Base-by-base conservation (phyloP, 176 grass and related monocot species). In the Puya raimondii region DNA sequence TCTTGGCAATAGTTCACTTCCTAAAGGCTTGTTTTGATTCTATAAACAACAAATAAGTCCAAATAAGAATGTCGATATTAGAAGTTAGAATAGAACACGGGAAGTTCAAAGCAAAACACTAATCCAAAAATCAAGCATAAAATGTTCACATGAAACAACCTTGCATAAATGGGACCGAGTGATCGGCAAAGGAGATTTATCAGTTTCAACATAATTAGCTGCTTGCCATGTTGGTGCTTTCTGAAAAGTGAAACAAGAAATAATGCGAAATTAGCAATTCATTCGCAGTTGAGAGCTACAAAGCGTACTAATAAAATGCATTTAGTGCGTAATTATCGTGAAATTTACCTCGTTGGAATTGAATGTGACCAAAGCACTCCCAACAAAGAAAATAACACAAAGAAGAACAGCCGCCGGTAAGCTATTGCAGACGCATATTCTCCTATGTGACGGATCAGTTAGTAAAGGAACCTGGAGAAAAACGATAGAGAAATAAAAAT, bases 1-100 rank as follows among this genome's bases (percentile, higher is more conserved):
- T 79, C 79, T 82, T 12, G 92, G 92, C 81, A 96, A 79, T 16
- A 79, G 25, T 63, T 96, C 84, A 72, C 84, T 92, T 68, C 92
- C 92, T 64, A 75, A 47, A 23, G 88, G 71, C 14, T 74, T 76
- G 75, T 76, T 81, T 49, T 70, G 79, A 47, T 49, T 74, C 92
- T 96, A 78, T 18, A 87, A 54, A n/a, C 4, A 2, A 16, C 2
- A 18, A 61, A 61, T 21, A 22, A 61, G 21, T 61, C 16, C 56
- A 61, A 61, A 61, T 22, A 58, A 3, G 17, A 56, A 3, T 56
- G 16, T 56, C 14, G 52, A 26, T 26, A 26, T 26, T 26, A 26
- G 25, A 26, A 1, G 25, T 26, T 26, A 26, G 25, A 26, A 26
- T 2, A 56, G n/a, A n/a, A 56, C 52, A n/a, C 6, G 3, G 5